Conservation (phyloP, 1,284 basidiomycete species). For the Thecaphora frezii region DNA sequence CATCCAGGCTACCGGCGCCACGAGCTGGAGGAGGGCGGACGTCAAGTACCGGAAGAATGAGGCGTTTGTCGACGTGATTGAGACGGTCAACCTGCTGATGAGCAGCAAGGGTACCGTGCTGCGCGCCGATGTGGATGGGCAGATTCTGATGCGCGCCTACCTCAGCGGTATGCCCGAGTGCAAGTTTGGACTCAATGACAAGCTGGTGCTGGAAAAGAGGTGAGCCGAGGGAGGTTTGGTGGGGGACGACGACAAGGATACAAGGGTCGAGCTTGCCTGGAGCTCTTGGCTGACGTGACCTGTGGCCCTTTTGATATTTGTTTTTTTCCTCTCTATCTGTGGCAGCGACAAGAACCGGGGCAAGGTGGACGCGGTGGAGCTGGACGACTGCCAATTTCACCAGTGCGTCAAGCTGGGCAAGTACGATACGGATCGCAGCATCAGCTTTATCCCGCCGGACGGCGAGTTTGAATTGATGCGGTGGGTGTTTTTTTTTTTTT, state of each 20-base stretch:
- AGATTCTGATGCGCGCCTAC: slow-evolving; percentile 97
- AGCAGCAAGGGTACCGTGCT: slow-evolving; percentile 89
- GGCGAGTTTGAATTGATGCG: slow-evolving; percentile 99
- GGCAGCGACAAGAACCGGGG: slow-evolving; percentile 29
- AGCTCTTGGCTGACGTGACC: too few species aligned
- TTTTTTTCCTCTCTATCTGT: too few species aligned
- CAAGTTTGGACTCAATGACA: slow-evolving; percentile 97
- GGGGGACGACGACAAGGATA: background rate
- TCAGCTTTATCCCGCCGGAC: slow-evolving; percentile 96
- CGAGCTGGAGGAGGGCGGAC: slow-evolving; percentile 87
- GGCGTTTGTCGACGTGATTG: slow-evolving; percentile 95
- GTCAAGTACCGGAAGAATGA: slow-evolving; percentile 99
- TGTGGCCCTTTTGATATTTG: too few species aligned
- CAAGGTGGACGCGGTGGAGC: slow-evolving; percentile 63
- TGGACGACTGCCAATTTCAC: slow-evolving; percentile 98
- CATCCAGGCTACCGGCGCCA: slow-evolving; percentile 89
- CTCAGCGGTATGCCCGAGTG: slow-evolving; percentile 93
- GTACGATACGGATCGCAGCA: slow-evolving; percentile 88
- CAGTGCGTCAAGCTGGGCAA: slow-evolving; percentile 94
- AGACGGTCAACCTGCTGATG: slow-evolving; percentile 94
- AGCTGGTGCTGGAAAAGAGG: slow-evolving; percentile 88
- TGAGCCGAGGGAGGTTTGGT: too few species aligned
- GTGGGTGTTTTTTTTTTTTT: slow-evolving; percentile 17
- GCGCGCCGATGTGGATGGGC: slow-evolving; percentile 96
- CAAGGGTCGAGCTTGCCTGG: background rate